Evolutionary conservation across 768 basidiomycete genomes (phyloP), one percentile per base, ranked within the genome.

Genomic region (Mrakia blollopis): DNA sequence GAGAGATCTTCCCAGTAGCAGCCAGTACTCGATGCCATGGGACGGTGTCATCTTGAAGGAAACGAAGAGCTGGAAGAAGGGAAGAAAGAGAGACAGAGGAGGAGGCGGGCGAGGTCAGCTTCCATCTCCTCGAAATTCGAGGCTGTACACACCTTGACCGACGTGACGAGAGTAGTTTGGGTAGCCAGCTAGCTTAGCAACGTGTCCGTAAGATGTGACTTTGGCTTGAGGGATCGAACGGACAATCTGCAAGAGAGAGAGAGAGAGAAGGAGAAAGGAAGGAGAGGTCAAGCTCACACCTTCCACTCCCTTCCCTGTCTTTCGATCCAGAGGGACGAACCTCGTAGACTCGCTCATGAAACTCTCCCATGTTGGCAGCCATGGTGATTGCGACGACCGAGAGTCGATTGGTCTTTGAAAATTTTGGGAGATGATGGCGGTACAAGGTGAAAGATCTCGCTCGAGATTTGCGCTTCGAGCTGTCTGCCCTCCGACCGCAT

Each of bases 11-110:
- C 4, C 92, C 92, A 0, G 89, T 86, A 0, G 91, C 86, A 4
- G 88, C 87, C 21, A 93, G 85, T 6, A 93, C 91, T 41, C 92
- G 88, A 78, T 93, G 87, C 92, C 92, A 94, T 0, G 92, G 92
- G 1, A 93, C 88, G 10, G 90, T 89, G 0, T 90, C 89, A 30
- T 87, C 86, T 0, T 88, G 87, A 6, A 93, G 83, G 79, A 89
- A 91, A 80, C 93, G 93, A 69, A 94, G 86, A n/a, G 92, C 92
- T 93, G 78, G 3, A 44, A 2, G 44, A 44, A 14, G 44, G 11
- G 44, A 13, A 30, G 54, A 30, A 73, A 62, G 28, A 37, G 25
- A 16, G 23, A 8, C 68, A 62, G 62, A 71, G 10, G 23, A 23
- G n/a, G 23, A 30, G 18, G 44, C 39, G 18, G 23, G 16, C 39